These are phyloP conservation scores for Penicillium fuscoglaucum DNA, from an alignment of 2,329 filamentous ascomycete species.

Conservation along the genomic window DNA sequence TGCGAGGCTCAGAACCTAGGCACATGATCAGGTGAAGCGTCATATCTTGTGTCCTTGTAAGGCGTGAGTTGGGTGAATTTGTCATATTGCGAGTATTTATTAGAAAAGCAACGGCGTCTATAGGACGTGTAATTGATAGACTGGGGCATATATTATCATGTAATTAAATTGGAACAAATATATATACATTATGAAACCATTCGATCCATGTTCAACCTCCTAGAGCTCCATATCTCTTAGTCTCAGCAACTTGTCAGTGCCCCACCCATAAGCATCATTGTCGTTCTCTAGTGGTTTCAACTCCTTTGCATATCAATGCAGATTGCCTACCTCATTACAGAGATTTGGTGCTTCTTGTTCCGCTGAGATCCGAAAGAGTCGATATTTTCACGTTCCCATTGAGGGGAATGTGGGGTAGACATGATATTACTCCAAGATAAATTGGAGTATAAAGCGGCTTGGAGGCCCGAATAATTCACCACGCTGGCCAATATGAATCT, in stretches of 20 bases:
- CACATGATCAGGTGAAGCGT: not conserved
- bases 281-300: not conserved
- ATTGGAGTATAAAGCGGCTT: not conserved
- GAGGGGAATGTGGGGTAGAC: not conserved
- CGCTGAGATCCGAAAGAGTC: not conserved
- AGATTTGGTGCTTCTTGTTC: not conserved
- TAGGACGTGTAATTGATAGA: not conserved
- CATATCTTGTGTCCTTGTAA: not conserved
- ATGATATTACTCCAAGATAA: not conserved
- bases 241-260: no score
- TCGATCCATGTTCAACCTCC: not conserved
- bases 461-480: not conserved
- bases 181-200: not conserved
- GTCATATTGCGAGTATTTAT: not conserved
- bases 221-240: not conserved
- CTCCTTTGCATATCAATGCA: not conserved
- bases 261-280: no score
- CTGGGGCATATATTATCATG: not conserved
- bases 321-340: not conserved
- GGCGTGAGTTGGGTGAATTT: not conserved
- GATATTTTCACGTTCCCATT: not conserved
- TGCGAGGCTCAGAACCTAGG: constrained; percentile 33
- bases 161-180: not conserved
- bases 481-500: not conserved
- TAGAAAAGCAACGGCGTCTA: not conserved